phyloP scores from a whole-genome alignment of 78 protist genomes.

The Dictyostelium citrinum region DNA sequence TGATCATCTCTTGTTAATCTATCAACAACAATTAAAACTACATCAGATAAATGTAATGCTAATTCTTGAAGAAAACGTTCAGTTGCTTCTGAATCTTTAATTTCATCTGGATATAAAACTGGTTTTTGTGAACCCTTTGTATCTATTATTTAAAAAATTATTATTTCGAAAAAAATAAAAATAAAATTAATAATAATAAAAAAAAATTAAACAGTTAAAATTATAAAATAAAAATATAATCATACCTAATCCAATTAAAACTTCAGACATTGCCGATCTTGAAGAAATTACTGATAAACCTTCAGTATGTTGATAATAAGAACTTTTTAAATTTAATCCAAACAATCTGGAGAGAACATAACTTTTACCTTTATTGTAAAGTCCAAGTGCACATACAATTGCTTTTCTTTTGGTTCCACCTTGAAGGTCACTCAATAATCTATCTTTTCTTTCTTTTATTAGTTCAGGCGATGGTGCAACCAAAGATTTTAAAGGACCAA shows the following conservation, averaged over 20 bases:
- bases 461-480: neutral
- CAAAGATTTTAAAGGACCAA: neutral
- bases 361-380: slow-evolving; percentile 11
- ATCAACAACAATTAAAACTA: slow-evolving; percentile 9
- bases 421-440: neutral
- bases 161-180: no score
- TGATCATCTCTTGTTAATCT: slow-evolving; percentile 16
- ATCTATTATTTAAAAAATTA: neutral
- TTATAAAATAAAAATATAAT: neutral
- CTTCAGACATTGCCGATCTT: neutral
- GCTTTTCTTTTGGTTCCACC: neutral
- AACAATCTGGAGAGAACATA: slow-evolving; percentile 3
- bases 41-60: neutral
- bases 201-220: no score
- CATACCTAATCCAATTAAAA: neutral
- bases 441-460: neutral
- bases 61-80: neutral
- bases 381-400: neutral
- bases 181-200: no score
- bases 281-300: neutral
- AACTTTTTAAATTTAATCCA: neutral
- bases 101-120: neutral
- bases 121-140: neutral
- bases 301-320: slow-evolving; percentile 7
- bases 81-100: neutral